phyloP scores from a whole-genome alignment of 805 yeast genomes.

The Candida xyloterini region DNA sequence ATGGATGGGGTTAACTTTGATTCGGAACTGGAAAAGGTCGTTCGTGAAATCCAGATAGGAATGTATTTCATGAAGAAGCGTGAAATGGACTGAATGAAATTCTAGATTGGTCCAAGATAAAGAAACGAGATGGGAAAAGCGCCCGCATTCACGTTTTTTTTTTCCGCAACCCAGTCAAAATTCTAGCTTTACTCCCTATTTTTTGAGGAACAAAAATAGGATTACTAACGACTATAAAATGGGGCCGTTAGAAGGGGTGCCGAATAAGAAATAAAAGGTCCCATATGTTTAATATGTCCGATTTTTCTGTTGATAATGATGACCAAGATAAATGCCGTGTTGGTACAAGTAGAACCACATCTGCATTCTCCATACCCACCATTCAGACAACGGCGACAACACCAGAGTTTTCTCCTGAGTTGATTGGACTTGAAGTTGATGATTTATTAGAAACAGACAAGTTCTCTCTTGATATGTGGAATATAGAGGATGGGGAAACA shows the following conservation, averaged over 20 bases:
- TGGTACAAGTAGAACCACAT: constrained; percentile 19
- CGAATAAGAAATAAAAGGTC: neutral
- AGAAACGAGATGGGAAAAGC: too few species aligned
- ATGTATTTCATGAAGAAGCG: constrained; percentile 49
- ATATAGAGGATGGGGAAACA: constrained; percentile 13
- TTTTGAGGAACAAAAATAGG: neutral
- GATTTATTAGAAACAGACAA: constrained; percentile 23
- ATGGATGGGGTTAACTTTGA: constrained; percentile 9
- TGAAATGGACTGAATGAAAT: constrained; percentile 41
- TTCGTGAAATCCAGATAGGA: constrained; percentile 52
- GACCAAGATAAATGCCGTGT: constrained; percentile 7
- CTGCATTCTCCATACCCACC: constrained; percentile 23
- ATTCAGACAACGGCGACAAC: constrained; percentile 26
- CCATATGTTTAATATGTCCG: neutral
- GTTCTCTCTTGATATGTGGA: constrained; percentile 22
- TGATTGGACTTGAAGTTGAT: constrained; percentile 31
- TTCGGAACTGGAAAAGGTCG: constrained; percentile 24
- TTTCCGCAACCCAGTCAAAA: constrained; percentile 5
- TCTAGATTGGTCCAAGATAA: too few species aligned
- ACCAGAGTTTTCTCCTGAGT: constrained; percentile 31
- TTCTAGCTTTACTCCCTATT: constrained; percentile 10
- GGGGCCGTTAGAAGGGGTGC: constrained; percentile 2
- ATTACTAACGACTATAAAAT: neutral
- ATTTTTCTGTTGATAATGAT: constrained; percentile 15
- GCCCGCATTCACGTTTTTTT: neutral